phyloP scores from a whole-genome alignment of 2,329 filamentous ascomycete genomes.

The Fusarium coffeatum region DNA sequence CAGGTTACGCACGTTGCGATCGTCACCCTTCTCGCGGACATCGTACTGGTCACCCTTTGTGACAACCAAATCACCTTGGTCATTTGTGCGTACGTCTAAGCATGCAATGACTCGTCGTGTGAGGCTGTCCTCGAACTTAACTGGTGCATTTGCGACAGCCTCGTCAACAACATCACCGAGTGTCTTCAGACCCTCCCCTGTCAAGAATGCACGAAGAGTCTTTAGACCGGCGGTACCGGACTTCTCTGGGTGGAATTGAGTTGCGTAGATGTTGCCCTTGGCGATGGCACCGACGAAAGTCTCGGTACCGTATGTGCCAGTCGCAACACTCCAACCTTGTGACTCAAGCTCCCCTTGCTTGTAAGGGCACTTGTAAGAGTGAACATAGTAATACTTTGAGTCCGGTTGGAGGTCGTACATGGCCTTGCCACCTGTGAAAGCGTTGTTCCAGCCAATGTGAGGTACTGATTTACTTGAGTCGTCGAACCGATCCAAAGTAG shows the following conservation, averaged over 20 bases:
- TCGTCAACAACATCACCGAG: constrained; percentile 52
- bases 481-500: constrained; percentile 79
- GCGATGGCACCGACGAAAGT: constrained; percentile 92
- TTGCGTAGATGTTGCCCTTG: constrained; percentile 85
- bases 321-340: constrained; percentile 92
- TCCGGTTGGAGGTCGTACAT: constrained; percentile 82
- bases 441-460: constrained; percentile 98
- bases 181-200: constrained; percentile 70
- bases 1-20: constrained; percentile 82
- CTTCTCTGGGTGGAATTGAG: constrained; percentile 98
- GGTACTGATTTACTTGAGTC: constrained; percentile 88
- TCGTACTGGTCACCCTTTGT: constrained; percentile 99
- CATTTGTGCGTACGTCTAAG: constrained; percentile 94
- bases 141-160: constrained; percentile 19
- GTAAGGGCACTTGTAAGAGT: constrained; percentile 91
- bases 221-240: constrained; percentile 89
- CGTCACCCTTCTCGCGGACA: constrained; percentile 84
- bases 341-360: constrained; percentile 77
- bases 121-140: constrained; percentile 70
- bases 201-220: constrained; percentile 85
- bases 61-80: constrained; percentile 93
- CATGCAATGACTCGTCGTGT: constrained; percentile 96
- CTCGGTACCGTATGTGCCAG: constrained; percentile 86
- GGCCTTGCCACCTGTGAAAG: constrained; percentile 67
- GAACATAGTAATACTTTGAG: constrained; percentile 99